These are phyloP conservation scores for Przewalskia tangutica DNA, from an alignment of 257 asterid species.

Conservation along the genomic window DNA sequence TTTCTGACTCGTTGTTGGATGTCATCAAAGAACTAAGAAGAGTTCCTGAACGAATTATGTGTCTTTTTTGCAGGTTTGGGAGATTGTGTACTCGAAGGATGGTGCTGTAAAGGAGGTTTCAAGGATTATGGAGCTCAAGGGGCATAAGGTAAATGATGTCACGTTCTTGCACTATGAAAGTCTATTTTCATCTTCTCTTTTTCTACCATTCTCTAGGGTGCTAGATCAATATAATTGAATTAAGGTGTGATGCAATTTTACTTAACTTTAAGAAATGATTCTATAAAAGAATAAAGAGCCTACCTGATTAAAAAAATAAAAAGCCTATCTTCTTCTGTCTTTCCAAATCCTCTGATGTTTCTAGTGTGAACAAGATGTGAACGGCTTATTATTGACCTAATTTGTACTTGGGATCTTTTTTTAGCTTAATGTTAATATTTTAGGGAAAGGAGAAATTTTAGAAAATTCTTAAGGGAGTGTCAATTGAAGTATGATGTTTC, in stretches of 20 bases:
- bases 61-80: conserved; percentile 65
- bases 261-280: no score
- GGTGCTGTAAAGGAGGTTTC: conserved; percentile 87
- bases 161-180: not conserved
- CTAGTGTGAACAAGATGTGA: not conserved
- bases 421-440: not conserved
- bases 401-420: not conserved
- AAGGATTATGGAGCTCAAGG: conserved; percentile 92
- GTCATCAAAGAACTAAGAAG: not conserved
- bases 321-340: no score
- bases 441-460: not conserved
- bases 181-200: not conserved
- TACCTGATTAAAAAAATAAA: no score
- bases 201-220: not conserved
- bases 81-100: conserved; percentile 82
- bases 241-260: not conserved
- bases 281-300: no score
- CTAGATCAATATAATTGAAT: not conserved
- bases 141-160: conserved; percentile 72
- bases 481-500: not conserved
- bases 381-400: not conserved
- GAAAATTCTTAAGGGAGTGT: not conserved
- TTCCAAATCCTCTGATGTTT: not conserved
- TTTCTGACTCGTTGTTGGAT: not conserved
- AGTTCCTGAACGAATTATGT: not conserved